Evolutionary conservation across 78 protist genomes (phyloP).

Genomic region (Pigoraptor vietnamica): DNA sequence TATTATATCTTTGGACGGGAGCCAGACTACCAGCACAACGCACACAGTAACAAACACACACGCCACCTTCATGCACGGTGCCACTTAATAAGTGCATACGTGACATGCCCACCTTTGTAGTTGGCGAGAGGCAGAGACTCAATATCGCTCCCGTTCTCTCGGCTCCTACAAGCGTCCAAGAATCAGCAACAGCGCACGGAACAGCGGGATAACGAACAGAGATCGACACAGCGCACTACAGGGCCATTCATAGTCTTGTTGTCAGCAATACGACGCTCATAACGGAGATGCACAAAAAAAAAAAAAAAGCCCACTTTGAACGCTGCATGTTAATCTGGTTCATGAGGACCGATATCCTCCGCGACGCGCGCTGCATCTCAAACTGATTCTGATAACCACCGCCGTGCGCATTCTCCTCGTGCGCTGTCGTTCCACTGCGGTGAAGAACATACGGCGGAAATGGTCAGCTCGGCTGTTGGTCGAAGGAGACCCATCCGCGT

Average conservation of each 20-base stretch:
- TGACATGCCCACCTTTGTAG: background rate
- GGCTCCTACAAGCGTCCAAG: background rate
- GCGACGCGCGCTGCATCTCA: background rate
- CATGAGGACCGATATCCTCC: background rate
- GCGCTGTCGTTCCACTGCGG: background rate
- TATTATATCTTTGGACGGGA: no score
- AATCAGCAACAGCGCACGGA: background rate
- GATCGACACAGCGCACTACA: no score
- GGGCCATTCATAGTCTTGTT: no score
- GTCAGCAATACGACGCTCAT: no score
- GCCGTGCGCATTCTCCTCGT: background rate
- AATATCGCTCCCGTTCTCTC: background rate
- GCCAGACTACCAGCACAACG: no score
- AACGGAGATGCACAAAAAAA: no score
- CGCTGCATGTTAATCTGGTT: background rate
- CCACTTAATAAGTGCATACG: background rate
- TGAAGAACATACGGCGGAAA: background rate
- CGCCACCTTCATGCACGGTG: no score
- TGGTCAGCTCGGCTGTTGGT: no score
- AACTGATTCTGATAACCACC: background rate
- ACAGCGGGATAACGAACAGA: no score
- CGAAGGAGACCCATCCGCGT: no score
- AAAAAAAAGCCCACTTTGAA: background rate
- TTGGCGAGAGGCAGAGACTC: background rate
- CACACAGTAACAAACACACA: background rate